These are phyloP conservation scores for Macroventuria anomochaeta DNA, from an alignment of 2,329 filamentous ascomycete species.

Conservation along the genomic window DNA sequence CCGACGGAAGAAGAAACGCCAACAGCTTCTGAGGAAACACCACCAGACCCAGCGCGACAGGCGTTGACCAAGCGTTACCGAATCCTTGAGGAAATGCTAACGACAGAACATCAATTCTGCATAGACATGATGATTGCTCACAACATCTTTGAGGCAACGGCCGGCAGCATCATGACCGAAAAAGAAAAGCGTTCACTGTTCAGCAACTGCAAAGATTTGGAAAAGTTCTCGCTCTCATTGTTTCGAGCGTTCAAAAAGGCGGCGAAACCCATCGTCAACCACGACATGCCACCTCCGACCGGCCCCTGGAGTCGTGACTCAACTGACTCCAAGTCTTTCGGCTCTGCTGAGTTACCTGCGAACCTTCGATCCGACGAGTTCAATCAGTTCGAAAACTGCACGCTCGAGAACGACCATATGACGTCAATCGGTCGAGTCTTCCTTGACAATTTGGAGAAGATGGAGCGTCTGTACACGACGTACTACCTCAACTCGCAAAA, in stretches of 20 bases:
- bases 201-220: constrained; percentile 89
- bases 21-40: constrained; percentile 18
- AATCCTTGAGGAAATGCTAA: constrained; percentile 88
- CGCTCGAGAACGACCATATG: constrained; percentile 60
- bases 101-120: constrained; percentile 90
- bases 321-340: constrained; percentile 24
- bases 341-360: constrained; percentile 26
- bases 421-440: constrained; percentile 68
- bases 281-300: constrained; percentile 46
- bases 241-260: constrained; percentile 81
- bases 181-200: constrained; percentile 92
- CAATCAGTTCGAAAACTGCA: constrained; percentile 42
- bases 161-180: constrained; percentile 76
- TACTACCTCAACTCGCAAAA: constrained; percentile 70
- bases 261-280: constrained; percentile 75
- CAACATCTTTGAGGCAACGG: constrained; percentile 96
- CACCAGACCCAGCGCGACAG: constrained; percentile 32
- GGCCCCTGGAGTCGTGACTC: constrained; percentile 35
- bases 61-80: constrained; percentile 77
- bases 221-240: constrained; percentile 81
- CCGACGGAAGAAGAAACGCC: constrained; percentile 8
- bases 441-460: constrained; percentile 60
- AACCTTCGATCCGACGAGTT: constrained; percentile 28
- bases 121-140: constrained; percentile 97
- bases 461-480: constrained; percentile 70